Evolutionary conservation across 148 eudicot genomes (phyloP), one percentile per base, ranked within the genome.

Genomic region (Fagopyrum tataricum): DNA sequence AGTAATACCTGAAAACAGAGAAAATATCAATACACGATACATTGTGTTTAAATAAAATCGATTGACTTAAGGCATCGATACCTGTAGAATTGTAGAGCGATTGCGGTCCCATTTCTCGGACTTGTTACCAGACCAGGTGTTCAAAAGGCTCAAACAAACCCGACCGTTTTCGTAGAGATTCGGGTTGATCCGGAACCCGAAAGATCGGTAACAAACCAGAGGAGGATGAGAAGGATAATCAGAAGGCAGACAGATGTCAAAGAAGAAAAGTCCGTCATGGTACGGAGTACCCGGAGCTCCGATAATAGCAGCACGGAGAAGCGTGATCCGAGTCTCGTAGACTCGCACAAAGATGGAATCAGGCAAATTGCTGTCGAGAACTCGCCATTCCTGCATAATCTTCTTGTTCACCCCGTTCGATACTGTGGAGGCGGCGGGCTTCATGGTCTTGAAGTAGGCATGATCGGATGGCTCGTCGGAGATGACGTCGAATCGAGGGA

Each of bases 221-320:
- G 98, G 98, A 1, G 98, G 98, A 0, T 42, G 47, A 4, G 59
- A 61, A 24, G 97, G 97, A 73, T 94, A 91, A 24, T 86, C 82
- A 0, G 80, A 14, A 1, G 97, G 98, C 51, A 94, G 80, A 17
- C 49, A 21, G 15, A 94, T 43, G 76, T 91, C 97, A 59, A 93
- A 93, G 67, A 91, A 85, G 80, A 93, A 91, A 6, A 93, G 82
- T 0, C 90, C 91, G 5, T 89, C 90, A 66, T 89, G 92, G 74
- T 94, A 94, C 5, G 98, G 98, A 0, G 98, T 94, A 1, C 96
- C 98, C 0, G 79, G 62, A 48, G 95, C 81, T 9, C 97, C 98
- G 6, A 87, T 75, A n/a, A 91, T 89, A 20, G 83, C 97, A 2
- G 97, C 97, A 58, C 96, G 79, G 7, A 94, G 77, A 9, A 94